Conservation (phyloP, 208 protist genomes). For the Porcisia deanei region DNA sequence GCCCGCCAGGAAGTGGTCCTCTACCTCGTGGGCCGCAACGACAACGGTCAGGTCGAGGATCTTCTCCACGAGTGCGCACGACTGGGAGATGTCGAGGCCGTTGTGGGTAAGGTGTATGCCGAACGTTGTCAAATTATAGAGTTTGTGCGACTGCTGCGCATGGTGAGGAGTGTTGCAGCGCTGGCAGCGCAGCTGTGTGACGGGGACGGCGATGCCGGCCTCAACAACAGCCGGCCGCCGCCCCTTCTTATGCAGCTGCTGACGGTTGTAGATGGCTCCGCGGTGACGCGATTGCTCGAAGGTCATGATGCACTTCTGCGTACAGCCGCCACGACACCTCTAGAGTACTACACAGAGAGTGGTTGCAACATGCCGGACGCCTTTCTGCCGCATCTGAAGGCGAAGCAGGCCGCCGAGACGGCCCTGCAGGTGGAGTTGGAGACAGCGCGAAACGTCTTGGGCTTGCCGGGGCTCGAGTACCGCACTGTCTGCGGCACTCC, state of each 20-base stretch:
- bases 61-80: conserved; percentile 69
- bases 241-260: conserved; percentile 40
- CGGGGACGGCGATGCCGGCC: neutral
- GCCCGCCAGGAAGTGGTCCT: conserved; percentile 52
- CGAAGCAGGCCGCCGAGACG: conserved; percentile 37
- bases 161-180: conserved; percentile 34
- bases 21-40: conserved; percentile 43
- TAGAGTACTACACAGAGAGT: conserved; percentile 58
- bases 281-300: conserved; percentile 37
- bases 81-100: conserved; percentile 78
- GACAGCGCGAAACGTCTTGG: conserved; percentile 40
- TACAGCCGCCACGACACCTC: conserved; percentile 50
- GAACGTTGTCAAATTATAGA: conserved; percentile 73
- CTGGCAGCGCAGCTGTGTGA: conserved; percentile 32
- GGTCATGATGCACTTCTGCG: conserved; percentile 39
- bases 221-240: neutral
- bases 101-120: conserved; percentile 72
- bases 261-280: conserved; percentile 15
- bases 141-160: conserved; percentile 71
- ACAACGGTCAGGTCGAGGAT: conserved; percentile 44
- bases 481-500: conserved; percentile 78
- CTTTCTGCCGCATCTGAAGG: conserved; percentile 43
- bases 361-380: conserved; percentile 20
- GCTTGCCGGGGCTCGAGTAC: conserved; percentile 72
- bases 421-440: conserved; percentile 69